phyloP scores from a whole-genome alignment of 148 eudicot species.

The Rhododendron ferrugineum region DNA sequence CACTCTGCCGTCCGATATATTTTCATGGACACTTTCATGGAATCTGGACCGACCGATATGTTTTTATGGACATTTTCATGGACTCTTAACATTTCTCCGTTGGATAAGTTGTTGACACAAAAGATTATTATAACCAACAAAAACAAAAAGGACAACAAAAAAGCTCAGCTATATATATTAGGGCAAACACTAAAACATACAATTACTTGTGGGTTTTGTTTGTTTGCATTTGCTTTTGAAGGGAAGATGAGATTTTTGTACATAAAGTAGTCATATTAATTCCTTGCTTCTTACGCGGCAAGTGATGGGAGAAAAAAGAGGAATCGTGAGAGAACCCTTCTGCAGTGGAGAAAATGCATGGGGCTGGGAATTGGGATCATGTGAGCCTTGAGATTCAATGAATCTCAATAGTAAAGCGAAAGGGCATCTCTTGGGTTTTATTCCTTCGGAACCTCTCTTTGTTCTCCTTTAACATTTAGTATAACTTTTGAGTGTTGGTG shows the following conservation, averaged over 20 bases:
- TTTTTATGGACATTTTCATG: too few relatives aligned
- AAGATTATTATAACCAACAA: neutral
- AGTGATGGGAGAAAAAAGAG: neutral
- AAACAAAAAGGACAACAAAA: neutral
- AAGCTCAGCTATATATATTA: neutral
- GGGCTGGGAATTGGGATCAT: neutral
- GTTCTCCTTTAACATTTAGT: neutral
- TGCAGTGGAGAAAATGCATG: neutral
- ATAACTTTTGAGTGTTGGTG: neutral
- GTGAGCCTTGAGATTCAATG: neutral
- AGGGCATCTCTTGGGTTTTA: neutral
- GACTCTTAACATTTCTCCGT: too few relatives aligned
- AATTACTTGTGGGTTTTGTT: neutral
- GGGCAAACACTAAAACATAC: neutral
- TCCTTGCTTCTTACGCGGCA: neutral
- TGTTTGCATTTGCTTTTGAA: neutral
- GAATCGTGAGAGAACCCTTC: neutral
- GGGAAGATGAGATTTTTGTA: neutral
- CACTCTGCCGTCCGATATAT: too few relatives aligned
- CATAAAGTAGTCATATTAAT: neutral
- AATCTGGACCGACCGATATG: too few relatives aligned
- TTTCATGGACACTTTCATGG: too few relatives aligned
- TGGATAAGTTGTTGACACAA: neutral
- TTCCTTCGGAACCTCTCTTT: neutral
- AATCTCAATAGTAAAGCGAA: neutral